phyloP scores from a whole-genome alignment of 2,329 filamentous ascomycete species.

The Calonectria pseudoreteaudii region DNA sequence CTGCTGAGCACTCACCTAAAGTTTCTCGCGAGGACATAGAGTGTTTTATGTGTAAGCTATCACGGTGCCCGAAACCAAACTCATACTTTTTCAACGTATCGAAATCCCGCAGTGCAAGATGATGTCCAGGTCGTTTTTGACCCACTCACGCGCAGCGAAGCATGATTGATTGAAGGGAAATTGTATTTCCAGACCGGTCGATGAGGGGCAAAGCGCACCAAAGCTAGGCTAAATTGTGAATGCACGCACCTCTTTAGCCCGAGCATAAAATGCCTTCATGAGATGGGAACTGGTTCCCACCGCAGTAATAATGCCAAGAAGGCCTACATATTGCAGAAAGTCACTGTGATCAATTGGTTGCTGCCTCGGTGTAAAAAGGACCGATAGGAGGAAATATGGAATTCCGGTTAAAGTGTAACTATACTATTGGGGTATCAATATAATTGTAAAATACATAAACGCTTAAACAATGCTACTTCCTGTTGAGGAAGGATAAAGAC shows the following conservation, averaged over 20 bases:
- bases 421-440: not conserved
- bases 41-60: not conserved
- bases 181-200: not conserved
- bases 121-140: not conserved
- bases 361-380: not conserved
- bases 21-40: not conserved
- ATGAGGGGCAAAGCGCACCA: not conserved
- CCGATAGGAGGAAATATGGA: not conserved
- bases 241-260: not conserved
- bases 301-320: not conserved
- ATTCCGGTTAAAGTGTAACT: not conserved
- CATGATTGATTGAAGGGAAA: not conserved
- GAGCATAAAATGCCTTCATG: not conserved
- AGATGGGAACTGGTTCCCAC: not conserved
- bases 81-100: not conserved
- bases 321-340: not conserved
- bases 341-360: not conserved
- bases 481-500: slow-evolving; percentile 31
- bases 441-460: not conserved
- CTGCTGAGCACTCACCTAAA: not conserved
- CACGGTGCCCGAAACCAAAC: not conserved
- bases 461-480: not conserved
- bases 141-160: not conserved
- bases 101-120: not conserved
- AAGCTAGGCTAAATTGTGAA: not conserved